Evolutionary conservation across 1,284 basidiomycete species (phyloP).

Genomic region (Rhodotorula sp.): DNA sequence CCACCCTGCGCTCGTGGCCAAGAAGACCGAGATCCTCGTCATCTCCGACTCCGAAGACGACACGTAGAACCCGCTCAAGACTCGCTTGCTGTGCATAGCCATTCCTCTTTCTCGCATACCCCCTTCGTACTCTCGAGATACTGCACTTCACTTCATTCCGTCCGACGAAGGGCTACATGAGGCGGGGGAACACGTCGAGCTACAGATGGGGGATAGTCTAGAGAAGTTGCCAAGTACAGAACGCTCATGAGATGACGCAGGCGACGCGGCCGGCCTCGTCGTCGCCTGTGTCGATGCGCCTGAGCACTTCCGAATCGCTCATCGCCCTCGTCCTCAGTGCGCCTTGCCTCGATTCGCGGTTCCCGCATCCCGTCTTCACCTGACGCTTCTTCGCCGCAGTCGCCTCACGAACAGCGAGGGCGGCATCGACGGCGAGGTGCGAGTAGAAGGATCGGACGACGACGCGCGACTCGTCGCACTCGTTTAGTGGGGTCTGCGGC

Average conservation of each 20-base stretch:
- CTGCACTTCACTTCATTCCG: not conserved
- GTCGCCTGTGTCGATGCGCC: not conserved
- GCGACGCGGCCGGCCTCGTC: not conserved
- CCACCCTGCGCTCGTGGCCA: not conserved
- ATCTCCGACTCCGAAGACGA: not conserved
- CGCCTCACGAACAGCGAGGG: not conserved
- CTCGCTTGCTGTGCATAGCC: not conserved
- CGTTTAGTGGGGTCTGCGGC: not conserved
- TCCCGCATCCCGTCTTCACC: too few species aligned
- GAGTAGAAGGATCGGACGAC: slow-evolving; percentile 31
- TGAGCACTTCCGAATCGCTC: slow-evolving; percentile 9
- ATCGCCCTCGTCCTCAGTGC: slow-evolving; percentile 4
- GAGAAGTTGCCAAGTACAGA: not conserved
- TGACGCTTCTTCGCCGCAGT: not conserved
- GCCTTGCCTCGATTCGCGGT: not conserved
- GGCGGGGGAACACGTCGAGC: not conserved
- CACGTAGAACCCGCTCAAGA: not conserved
- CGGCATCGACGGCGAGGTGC: slow-evolving; percentile 16
- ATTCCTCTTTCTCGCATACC: too few species aligned
- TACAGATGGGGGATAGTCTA: not conserved
- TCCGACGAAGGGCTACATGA: not conserved
- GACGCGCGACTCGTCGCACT: slow-evolving; percentile 22
- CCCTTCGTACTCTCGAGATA: not conserved
- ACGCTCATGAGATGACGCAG: slow-evolving; percentile 1
- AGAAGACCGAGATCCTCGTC: not conserved